Percentiles rank a stretch among this genome's conserved stretches.
Conservation (phyloP, 441 rosid genomes). For the Rhodomyrtus psidioides region DNA sequence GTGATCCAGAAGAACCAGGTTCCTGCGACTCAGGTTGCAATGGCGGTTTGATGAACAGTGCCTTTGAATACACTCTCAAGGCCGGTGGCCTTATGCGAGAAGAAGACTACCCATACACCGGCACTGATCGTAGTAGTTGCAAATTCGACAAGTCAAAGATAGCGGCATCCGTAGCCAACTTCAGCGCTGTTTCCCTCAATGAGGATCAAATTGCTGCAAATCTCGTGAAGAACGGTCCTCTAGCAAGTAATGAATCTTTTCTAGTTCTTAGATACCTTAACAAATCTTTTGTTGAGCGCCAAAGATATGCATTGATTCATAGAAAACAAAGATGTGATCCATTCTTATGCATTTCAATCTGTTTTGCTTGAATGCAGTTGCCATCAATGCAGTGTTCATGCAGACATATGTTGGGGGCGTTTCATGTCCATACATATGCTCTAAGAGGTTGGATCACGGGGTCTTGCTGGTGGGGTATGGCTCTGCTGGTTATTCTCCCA, state of each 20-base stretch:
- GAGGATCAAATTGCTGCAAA: slow-evolving; percentile 12
- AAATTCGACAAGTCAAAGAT: slow-evolving; percentile 12
- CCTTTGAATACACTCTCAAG: slow-evolving; percentile 11
- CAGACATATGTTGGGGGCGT: slow-evolving; percentile 13
- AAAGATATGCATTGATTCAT: not conserved
- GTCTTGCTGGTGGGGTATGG: slow-evolving; percentile 14
- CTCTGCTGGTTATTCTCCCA: slow-evolving; percentile 1
- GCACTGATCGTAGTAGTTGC: not conserved
- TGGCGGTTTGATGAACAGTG: slow-evolving; percentile 7
- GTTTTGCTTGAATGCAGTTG: slow-evolving; percentile 6
- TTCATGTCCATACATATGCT: slow-evolving; percentile 10
- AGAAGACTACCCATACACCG: not conserved
- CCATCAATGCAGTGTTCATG: slow-evolving; percentile 15
- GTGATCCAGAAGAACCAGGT: slow-evolving; percentile 1
- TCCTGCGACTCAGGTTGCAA: not conserved
- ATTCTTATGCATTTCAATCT: not conserved
- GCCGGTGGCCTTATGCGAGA: not conserved
- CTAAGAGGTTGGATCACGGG: slow-evolving; percentile 9
- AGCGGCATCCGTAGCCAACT: slow-evolving; percentile 8
- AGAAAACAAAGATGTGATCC: not conserved
- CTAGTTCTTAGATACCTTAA: not conserved
- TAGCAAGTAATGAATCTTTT: slow-evolving; percentile 2
- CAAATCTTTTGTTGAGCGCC: not conserved
- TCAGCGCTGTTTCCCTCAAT: slow-evolving; percentile 5
- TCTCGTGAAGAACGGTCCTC: slow-evolving; percentile 10